Evolutionary conservation across 805 yeast species (phyloP).

Genomic region (Lachancea kluyveri): DNA sequence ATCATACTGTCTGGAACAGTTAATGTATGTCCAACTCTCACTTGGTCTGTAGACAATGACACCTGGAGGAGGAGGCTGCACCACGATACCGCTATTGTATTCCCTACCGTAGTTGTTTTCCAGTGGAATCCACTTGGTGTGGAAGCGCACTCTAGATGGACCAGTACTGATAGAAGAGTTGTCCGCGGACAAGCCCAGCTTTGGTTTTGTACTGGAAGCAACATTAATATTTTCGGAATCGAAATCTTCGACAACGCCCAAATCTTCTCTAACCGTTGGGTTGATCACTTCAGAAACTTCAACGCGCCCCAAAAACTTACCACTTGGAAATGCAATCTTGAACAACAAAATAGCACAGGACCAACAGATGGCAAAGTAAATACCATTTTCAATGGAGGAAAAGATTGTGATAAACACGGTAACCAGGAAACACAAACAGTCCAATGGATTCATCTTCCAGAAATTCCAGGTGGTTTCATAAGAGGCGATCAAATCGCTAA

Average conservation of each 20-base stretch:
- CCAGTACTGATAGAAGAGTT: no score
- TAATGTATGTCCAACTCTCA: conserved; percentile 79
- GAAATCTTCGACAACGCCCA: no score
- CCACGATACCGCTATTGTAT: conserved; percentile 49
- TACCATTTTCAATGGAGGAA: conserved; percentile 77
- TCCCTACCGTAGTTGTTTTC: conserved; percentile 32
- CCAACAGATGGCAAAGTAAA: conserved; percentile 85
- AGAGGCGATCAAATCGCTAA: conserved; percentile 72
- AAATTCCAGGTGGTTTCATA: conserved; percentile 60
- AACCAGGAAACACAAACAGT: conserved; percentile 62
- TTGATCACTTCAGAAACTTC: conserved; percentile 61
- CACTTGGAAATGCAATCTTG: conserved; percentile 73
- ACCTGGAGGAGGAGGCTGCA: conserved; percentile 84
- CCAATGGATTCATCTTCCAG: conserved; percentile 71
- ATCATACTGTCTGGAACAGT: conserved; percentile 70
- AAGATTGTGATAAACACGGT: conserved; percentile 74
- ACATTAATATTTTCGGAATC: no score
- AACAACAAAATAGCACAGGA: conserved; percentile 69
- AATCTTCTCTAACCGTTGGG: neutral
- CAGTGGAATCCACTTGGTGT: conserved; percentile 67
- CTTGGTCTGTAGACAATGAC: conserved; percentile 78
- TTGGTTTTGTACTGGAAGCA: no score
- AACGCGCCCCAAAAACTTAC: conserved; percentile 75
- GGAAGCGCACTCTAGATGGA: conserved; percentile 35
- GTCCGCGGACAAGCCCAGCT: no score